Base-by-base conservation (phyloP, 169 alveolate species). In the Babesia bigemina region DNA sequence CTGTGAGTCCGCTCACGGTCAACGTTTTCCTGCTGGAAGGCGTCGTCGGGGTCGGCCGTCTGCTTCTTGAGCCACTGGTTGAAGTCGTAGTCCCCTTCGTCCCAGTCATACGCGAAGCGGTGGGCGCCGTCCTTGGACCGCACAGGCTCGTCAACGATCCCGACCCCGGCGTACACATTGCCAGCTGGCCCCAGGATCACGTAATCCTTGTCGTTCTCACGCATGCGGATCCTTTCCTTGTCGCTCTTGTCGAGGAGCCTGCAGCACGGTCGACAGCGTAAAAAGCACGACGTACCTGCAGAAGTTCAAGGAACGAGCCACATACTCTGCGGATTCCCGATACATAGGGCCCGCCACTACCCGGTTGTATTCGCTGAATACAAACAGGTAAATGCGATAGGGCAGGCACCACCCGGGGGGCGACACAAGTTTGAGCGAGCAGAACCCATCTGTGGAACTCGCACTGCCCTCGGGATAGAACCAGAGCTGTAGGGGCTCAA, bases 111-210 rank as follows among this genome's bases (percentile, higher is more conserved):
- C 44, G 84, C 85, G 67, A 66, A 89, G 33, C 81, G 67, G 56
- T 70, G 70, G 50, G 76, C 55, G 39, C 58, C 61, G 10, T 49
- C 33, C 48, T 42, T 17, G 49, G 39, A 36, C 22, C 86, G 55
- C 56, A 86, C 49, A 45, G 81, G 87, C 71, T 89, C 92, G 52
- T 92, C 95, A 45, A 72, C 93, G 17, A 92, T 70, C 16, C 94
- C 96, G 19, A 92, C 94, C 26, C 95, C 95, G 22, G 89, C 86
- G 33, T 91, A 82, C 24, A 92, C 91, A 66, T 92, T 91, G 17
- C 95, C 95, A 0, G 95, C 92, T 6, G 96, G 95, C 29, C 95
- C 95, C 48, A 92, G 73, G 50, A 92, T 88, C 58, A 92, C 92
- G 56, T 92, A 91, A 42, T 88, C 93, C 53, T 76, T 76, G 61